These are phyloP conservation scores for Phaeosphaeria sp. DNA, from an alignment of 2,329 filamentous ascomycete genomes.

Conservation along the genomic window DNA sequence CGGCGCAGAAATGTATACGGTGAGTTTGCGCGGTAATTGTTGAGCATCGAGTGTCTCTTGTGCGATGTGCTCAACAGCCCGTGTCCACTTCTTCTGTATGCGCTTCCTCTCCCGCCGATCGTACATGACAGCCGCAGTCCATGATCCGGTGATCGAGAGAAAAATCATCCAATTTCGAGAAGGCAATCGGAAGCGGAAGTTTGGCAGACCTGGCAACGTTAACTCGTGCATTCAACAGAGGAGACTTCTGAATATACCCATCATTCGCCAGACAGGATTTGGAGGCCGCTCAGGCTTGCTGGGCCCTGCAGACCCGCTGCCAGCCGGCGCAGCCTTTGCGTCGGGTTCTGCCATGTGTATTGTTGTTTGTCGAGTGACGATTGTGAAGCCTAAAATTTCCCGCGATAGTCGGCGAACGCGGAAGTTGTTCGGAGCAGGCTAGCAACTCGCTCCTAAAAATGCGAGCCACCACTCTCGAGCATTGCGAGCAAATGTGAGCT, in stretches of 20 bases:
- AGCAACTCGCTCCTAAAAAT: background rate
- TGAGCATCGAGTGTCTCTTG: slow-evolving; percentile 75
- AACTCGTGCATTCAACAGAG: slow-evolving; percentile 7
- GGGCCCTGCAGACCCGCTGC: slow-evolving; percentile 27
- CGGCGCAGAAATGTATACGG: slow-evolving; percentile 83
- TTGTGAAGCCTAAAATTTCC: slow-evolving; percentile 34
- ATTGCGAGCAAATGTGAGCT: background rate
- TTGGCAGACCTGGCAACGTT: slow-evolving; percentile 71
- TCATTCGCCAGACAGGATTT: slow-evolving; percentile 49
- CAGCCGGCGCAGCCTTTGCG: slow-evolving; percentile 33
- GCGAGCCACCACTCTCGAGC: background rate
- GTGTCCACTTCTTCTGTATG: slow-evolving; percentile 84
- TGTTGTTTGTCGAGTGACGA: slow-evolving; percentile 19
- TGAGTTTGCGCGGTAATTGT: slow-evolving; percentile 81
- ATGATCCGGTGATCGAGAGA: slow-evolving; percentile 76
- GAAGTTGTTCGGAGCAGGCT: slow-evolving; percentile 22
- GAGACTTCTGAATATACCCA: slow-evolving; percentile 34
- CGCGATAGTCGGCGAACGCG: slow-evolving; percentile 21
- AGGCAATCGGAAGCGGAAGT: slow-evolving; percentile 81
- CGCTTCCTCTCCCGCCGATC: slow-evolving; percentile 89
- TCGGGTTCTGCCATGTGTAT: slow-evolving; percentile 40
- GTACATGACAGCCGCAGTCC: slow-evolving; percentile 84
- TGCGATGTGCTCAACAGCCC: slow-evolving; percentile 82
- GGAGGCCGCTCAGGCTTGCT: slow-evolving; percentile 40
- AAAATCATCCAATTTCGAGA: slow-evolving; percentile 99